Evolutionary conservation across 169 alveolate genomes (phyloP), one percentile per base, ranked within the genome.

Genomic region (Plasmodium gonderi): DNA sequence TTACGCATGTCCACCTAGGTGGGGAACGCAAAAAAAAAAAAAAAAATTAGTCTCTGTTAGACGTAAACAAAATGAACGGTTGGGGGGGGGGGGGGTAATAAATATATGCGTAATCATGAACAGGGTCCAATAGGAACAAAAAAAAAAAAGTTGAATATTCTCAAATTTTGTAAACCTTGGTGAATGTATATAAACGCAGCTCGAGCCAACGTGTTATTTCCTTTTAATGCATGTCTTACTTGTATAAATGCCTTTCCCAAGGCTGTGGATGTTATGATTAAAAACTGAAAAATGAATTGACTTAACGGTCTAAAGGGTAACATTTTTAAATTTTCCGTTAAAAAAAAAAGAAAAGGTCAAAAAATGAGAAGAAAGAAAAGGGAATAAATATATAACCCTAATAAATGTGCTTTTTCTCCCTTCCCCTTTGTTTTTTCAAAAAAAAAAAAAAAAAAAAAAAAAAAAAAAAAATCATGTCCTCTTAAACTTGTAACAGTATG

Each of bases 241-340:
- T 82, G 92, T 82, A 82, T 82, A 42, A 82, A 68, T 40, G 92
- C 92, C 76, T 82, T 82, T 6, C 92, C 81, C 92, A 82, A 45
- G 29, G 92, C 92, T 45, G 92, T 82, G 7, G 92, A 82, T 26
- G 92, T 82, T 68, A 82, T 69, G 64, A 82, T 68, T 38, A 82
- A 54, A 75, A 82, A 82, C 81, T 82, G 92, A 82, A 82, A 82
- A 69, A 82, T 68, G 42, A 82, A 82, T 44, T 82, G 92, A 60
- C 92, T 82, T 45, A 82, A 42, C 20, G 92, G 92, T 42, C 81
- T 68, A 69, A 82, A 82, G 26, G 92, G 92, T 82, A 82, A 82
- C 92, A 82, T 82, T 82, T 82, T 82, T 82, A 45, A 45, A 12
- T 51, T 51, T 60, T 45, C 72, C 64, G 77, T 54, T 79, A 69